Conservation (phyloP, 371 early-diverging fungal species). For the Rhizopus sp. region DNA sequence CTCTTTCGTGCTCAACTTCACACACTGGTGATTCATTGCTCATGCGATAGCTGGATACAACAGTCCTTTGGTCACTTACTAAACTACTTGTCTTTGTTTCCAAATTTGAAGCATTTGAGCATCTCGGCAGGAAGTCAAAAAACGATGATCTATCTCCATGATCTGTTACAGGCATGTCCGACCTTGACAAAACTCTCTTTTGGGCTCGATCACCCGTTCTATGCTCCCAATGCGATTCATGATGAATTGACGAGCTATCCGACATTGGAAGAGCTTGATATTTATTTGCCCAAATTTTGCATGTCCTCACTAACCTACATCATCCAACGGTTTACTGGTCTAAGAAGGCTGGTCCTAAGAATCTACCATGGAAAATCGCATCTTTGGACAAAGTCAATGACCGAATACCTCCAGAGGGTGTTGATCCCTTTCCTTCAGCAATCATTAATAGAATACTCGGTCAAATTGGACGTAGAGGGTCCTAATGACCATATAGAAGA, state of each 20-base stretch:
- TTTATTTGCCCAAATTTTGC: not conserved
- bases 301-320: not conserved
- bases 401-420: not conserved
- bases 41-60: conserved; percentile 9
- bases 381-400: not conserved
- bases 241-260: not conserved
- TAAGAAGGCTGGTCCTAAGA: not conserved
- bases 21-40: conserved; percentile 5
- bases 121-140: not conserved
- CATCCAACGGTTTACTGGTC: not conserved
- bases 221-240: not conserved
- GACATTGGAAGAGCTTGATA: not conserved
- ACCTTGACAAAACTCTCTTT: not conserved
- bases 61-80: not conserved
- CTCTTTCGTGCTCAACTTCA: conserved; percentile 2
- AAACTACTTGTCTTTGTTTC: conserved; percentile 6
- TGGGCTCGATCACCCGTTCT: not conserved
- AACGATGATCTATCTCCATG: not conserved
- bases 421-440: not conserved
- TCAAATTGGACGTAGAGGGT: not conserved
- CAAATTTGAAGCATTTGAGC: conserved; percentile 7
- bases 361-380: not conserved
- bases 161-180: not conserved
- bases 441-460: not conserved
- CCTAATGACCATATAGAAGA: not conserved